A percentile compares a stretch with the other conserved stretches of the same genome.
phyloP scores from a whole-genome alignment of 208 protist species.

The Acanthamoeba lenticulata region DNA sequence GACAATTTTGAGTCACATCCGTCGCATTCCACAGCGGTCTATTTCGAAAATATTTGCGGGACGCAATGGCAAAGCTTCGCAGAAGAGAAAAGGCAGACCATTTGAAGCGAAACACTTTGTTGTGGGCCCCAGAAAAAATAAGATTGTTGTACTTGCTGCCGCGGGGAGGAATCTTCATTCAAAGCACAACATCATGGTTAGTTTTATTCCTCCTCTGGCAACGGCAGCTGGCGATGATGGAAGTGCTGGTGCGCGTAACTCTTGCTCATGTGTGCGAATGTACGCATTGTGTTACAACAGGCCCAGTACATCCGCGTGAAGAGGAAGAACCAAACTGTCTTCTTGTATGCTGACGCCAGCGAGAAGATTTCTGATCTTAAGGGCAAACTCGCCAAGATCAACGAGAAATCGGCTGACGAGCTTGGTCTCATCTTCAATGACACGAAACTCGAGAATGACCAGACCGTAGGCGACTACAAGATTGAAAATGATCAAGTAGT shows the following conservation, averaged over 20 bases:
- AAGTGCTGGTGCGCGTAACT: too few relatives aligned
- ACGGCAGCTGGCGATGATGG: too few relatives aligned
- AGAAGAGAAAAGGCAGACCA: too few relatives aligned
- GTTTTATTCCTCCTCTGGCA: too few relatives aligned
- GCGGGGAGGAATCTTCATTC: too few relatives aligned
- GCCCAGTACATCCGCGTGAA: slow-evolving; percentile 61
- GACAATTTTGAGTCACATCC: not conserved
- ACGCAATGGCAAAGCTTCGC: too few relatives aligned
- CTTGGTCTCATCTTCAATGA: slow-evolving; percentile 65
- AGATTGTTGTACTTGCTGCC: too few relatives aligned
- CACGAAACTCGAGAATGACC: slow-evolving; percentile 31
- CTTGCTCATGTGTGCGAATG: not conserved
- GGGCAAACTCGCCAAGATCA: slow-evolving; percentile 58
- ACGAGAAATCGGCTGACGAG: slow-evolving; percentile 46
- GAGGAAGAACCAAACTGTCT: slow-evolving; percentile 68
- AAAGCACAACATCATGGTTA: too few relatives aligned
- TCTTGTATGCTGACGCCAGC: slow-evolving; percentile 39
- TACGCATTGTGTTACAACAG: not conserved
- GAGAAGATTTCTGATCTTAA: slow-evolving; percentile 62
- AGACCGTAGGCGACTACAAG: slow-evolving; percentile 60
- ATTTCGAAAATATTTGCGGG: too few relatives aligned
- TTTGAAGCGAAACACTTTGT: too few relatives aligned
- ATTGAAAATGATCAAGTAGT: slow-evolving; percentile 67
- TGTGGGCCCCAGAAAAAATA: too few relatives aligned
- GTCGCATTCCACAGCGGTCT: too few relatives aligned